Base-by-base conservation (phyloP, 2,329 filamentous ascomycete species). In the Purpureocillium lavendulum region DNA sequence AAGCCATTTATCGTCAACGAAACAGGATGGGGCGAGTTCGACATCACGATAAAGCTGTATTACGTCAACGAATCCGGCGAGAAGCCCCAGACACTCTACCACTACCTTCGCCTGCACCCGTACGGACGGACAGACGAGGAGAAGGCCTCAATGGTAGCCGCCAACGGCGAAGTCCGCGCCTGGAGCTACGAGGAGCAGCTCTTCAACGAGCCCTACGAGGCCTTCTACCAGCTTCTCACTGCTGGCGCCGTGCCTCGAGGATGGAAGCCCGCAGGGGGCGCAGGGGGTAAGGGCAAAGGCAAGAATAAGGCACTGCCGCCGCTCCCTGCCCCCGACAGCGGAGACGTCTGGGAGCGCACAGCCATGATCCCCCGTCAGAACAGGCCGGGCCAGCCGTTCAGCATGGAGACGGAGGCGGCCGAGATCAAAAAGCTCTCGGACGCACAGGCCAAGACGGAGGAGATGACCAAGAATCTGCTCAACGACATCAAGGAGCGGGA, bases 11-110 rank as follows among this genome's bases (percentile, higher is more conserved):
- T 87, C 54, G 84, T 97, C 45, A 77, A 79, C 46, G 92, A 97
- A 63, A 97, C 92, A 0, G 92, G 92, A 36, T 98, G 94, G 86
- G 92, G 92, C 54, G 92, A 96, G 65, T 98, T 98, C 67, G 87
- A 92, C 60, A 94, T 98, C 54, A 86, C 89, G 46, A 84, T 98
- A 58, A 88, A 95, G 57, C 74, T 98, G 33, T 94, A 94, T 68
- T 98, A 96, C 64, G 80, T 86, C 40, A 80, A 84, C 40, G 85
- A 94, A 57, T 84, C 82, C 30, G 81, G 79, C 52, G 92, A 98
- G 69, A 98, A 98, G 62, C 86, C 90, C 4, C 87, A 95, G 63
- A 94, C 89, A n/a, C 67, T 95, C 2, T 94, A 92, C 69, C 92
- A 97, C 62, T 87, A 88, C 55, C 69, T 98, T 41, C 85, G 89